phyloP scores from a whole-genome alignment of 805 yeast genomes.

The Cyberlindnera veronae region DNA sequence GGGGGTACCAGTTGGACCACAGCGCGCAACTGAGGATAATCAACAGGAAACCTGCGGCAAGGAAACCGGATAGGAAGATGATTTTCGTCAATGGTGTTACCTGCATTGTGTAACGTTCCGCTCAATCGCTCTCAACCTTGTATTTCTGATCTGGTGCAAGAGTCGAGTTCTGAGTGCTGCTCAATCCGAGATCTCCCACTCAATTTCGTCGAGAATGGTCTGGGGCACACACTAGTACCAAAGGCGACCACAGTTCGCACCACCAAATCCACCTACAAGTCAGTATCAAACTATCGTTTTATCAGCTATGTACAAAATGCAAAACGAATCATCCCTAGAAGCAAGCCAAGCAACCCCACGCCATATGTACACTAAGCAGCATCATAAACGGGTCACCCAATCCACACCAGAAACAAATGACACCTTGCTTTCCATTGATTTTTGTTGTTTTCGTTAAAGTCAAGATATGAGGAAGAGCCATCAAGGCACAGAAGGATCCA shows the following conservation, averaged over 20 bases:
- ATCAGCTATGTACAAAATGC: slow-evolving; percentile 16
- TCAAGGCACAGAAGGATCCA: not conserved
- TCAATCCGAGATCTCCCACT: no score
- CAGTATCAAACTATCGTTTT: slow-evolving; percentile 1
- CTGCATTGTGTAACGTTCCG: no score
- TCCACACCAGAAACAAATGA: no score
- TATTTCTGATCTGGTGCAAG: no score
- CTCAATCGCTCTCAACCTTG: no score
- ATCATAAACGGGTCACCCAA: slow-evolving; percentile 9
- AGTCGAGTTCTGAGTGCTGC: no score
- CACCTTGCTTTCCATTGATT: slow-evolving; percentile 3
- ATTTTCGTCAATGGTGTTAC: slow-evolving; percentile 70
- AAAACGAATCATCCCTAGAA: slow-evolving; percentile 6
- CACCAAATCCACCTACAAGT: no score
- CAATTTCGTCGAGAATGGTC: slow-evolving; percentile 1
- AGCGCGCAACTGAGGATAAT: slow-evolving; percentile 86
- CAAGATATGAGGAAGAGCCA: not conserved
- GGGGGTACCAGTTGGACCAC: slow-evolving; percentile 88
- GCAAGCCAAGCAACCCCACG: slow-evolving; percentile 2
- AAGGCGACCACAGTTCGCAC: not conserved
- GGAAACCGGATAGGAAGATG: slow-evolving; percentile 68
- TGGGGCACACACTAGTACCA: not conserved
- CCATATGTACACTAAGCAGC: slow-evolving; percentile 10
- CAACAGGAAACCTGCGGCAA: slow-evolving; percentile 86
- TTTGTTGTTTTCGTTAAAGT: slow-evolving; percentile 6